These are phyloP conservation scores for Hyaloscypha hepaticicola DNA, from an alignment of 495 filamentous ascomycete genomes.

Conservation along the genomic window DNA sequence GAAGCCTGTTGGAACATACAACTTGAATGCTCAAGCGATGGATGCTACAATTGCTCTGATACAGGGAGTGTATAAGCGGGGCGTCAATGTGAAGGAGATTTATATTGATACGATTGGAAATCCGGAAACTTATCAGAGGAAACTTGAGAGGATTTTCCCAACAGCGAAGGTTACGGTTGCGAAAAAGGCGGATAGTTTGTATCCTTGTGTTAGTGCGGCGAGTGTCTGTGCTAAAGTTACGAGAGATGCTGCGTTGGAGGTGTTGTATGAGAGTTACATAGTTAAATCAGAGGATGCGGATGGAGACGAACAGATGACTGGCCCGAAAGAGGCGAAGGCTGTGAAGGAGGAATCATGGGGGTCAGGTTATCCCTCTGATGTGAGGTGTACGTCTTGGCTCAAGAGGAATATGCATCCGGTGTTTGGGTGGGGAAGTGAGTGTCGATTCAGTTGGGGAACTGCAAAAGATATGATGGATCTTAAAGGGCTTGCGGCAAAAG, in stretches of 20 bases:
- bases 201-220: constrained; percentile 90
- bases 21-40: constrained; percentile 96
- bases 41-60: constrained; percentile 92
- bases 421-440: constrained; percentile 93
- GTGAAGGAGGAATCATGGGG: constrained; percentile 60
- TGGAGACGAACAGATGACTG: constrained; percentile 25
- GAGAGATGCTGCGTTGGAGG: constrained; percentile 81
- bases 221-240: constrained; percentile 96
- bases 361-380: constrained; percentile 90
- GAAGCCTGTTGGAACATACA: constrained; percentile 66
- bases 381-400: constrained; percentile 76
- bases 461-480: constrained; percentile 87
- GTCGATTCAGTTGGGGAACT: constrained; percentile 92
- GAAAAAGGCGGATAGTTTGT: constrained; percentile 93
- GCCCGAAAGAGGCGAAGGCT: constrained; percentile 6
- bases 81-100: constrained; percentile 81
- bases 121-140: constrained; percentile 77
- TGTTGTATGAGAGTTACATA: constrained; percentile 50
- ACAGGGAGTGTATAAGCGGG: constrained; percentile 64
- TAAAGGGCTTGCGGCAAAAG: constrained; percentile 55
- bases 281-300: constrained; percentile 17
- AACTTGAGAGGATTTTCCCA: constrained; percentile 82
- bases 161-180: constrained; percentile 78
- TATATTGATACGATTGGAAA: constrained; percentile 95
- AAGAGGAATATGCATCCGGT: constrained; percentile 83